These are phyloP conservation scores for Solanum bulbocastanum DNA, from an alignment of 257 asterid genomes.

Conservation along the genomic window DNA sequence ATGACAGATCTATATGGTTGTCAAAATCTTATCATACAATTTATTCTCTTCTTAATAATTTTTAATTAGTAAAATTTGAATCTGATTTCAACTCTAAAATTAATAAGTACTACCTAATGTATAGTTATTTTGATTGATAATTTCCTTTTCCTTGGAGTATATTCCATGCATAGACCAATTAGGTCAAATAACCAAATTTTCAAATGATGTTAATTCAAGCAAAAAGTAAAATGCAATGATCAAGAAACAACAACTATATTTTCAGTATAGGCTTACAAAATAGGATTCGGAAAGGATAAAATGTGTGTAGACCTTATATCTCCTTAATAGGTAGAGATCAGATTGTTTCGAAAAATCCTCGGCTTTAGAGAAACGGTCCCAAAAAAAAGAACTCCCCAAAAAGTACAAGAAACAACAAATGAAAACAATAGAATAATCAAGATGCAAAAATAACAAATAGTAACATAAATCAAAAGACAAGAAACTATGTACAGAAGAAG, in stretches of 20 bases:
- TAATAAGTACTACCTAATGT: neutral
- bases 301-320: too few relatives aligned
- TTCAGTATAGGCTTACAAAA: neutral
- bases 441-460: too few relatives aligned
- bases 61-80: neutral
- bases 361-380: neutral
- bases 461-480: too few relatives aligned
- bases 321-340: too few relatives aligned
- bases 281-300: neutral
- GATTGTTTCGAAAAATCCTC: neutral
- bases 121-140: neutral
- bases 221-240: too few relatives aligned
- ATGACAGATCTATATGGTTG: neutral
- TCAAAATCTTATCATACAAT: neutral
- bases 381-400: too few relatives aligned
- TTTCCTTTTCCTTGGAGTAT: neutral
- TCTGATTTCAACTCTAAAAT: neutral
- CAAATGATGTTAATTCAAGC: neutral
- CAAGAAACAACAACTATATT: too few relatives aligned
- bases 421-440: too few relatives aligned
- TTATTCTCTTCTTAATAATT: neutral
- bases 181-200: neutral
- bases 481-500: too few relatives aligned
- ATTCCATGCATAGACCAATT: neutral
- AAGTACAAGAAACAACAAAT: too few relatives aligned